Conservation (phyloP, 768 basidiomycete species). For the Termitomyces sp. region DNA sequence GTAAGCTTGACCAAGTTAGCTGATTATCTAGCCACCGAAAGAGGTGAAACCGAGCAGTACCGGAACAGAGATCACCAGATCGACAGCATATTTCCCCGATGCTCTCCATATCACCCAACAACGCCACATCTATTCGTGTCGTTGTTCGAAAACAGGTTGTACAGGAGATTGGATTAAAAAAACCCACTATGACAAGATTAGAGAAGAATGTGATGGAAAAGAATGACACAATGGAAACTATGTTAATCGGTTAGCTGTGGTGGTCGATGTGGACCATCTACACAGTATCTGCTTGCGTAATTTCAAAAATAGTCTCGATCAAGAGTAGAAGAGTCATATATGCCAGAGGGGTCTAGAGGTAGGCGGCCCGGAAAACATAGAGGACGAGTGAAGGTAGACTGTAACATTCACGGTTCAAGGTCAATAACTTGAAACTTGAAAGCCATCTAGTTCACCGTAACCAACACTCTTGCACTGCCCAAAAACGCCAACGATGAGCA, state of each 20-base stretch:
- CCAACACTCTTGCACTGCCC: constrained; percentile 30
- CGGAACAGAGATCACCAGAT: constrained; percentile 32
- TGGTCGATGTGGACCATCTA: constrained; percentile 32
- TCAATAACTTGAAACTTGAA: background rate
- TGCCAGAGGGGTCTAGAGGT: constrained; percentile 30
- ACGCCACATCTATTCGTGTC: constrained; percentile 35
- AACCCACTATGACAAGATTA: constrained; percentile 38
- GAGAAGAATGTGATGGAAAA: constrained; percentile 35
- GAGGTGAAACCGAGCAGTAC: constrained; percentile 28
- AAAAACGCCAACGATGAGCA: constrained; percentile 32
- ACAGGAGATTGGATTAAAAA: background rate
- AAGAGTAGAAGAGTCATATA: constrained; percentile 29
- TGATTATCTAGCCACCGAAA: background rate
- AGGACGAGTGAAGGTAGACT: too few relatives aligned
- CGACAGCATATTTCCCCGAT: constrained; percentile 28
- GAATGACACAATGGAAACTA: constrained; percentile 31
- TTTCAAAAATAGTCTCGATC: constrained; percentile 29
- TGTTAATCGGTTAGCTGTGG: constrained; percentile 31
- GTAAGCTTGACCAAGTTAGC: background rate
- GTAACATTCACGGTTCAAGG: too few relatives aligned
- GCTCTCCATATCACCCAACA: constrained; percentile 45
- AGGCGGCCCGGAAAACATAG: constrained; percentile 23
- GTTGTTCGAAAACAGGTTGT: background rate
- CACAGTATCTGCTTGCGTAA: constrained; percentile 29
- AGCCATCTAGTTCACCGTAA: constrained; percentile 20